phyloP scores from a whole-genome alignment of 345 rosid species.

The Brassica juncea region DNA sequence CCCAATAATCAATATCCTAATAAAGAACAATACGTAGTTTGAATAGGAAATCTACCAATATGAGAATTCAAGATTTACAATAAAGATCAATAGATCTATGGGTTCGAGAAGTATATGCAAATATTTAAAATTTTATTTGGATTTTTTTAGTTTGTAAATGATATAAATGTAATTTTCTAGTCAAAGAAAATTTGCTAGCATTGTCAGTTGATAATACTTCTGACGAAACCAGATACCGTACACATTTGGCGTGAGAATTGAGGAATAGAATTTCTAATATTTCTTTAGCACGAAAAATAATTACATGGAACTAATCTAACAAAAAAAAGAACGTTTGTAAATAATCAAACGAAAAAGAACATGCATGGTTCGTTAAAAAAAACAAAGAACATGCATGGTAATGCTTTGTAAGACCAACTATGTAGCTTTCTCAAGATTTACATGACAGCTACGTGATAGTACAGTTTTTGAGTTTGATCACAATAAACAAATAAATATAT shows the following conservation, averaged over 20 bases:
- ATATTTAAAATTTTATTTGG: background rate
- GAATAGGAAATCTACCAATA: background rate
- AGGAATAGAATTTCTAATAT: background rate
- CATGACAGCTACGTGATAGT: background rate
- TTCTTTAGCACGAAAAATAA: background rate
- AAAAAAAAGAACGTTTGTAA: background rate
- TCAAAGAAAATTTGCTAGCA: background rate
- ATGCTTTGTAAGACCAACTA: background rate
- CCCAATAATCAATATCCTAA: background rate
- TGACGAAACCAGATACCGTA: background rate
- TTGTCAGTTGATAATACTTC: background rate
- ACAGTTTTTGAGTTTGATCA: background rate
- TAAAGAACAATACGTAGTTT: background rate
- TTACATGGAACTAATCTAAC: background rate
- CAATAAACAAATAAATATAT: background rate
- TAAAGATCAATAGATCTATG: background rate
- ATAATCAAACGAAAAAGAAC: background rate
- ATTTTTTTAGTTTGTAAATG: background rate
- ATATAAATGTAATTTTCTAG: background rate
- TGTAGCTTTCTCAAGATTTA: background rate
- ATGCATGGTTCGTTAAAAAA: too few species aligned
- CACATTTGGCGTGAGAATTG: background rate
- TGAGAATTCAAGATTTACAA: background rate
- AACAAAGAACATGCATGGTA: background rate
- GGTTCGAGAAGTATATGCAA: background rate